These are phyloP conservation scores for Echinochloa phyllopogon DNA, from an alignment of 176 grass and related monocot species.

Conservation along the genomic window DNA sequence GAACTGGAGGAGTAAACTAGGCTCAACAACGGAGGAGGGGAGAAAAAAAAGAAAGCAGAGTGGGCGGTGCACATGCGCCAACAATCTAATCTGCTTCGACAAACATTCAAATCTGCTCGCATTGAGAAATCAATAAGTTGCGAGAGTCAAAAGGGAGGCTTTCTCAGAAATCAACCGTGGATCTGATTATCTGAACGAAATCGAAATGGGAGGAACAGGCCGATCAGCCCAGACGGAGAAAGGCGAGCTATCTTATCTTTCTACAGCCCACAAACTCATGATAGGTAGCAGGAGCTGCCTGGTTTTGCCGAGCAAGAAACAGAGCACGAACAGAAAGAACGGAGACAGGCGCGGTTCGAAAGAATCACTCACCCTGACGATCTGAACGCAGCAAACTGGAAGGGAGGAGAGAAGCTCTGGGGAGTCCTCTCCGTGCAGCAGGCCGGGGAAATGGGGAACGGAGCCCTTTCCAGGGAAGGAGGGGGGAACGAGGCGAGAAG, in stretches of 20 bases:
- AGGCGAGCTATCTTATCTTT: neutral
- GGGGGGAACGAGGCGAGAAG: neutral
- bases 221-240: neutral
- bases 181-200: neutral
- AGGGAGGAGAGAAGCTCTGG: neutral
- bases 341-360: neutral
- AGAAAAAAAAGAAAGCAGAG: neutral
- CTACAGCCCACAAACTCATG: neutral
- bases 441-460: neutral
- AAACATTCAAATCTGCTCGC: neutral
- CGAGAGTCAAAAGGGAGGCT: neutral
- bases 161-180: conserved; percentile 1
- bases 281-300: neutral
- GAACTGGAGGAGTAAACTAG: conserved; percentile 35
- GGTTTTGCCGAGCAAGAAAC: neutral
- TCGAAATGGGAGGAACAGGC: neutral
- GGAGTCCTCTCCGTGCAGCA: neutral
- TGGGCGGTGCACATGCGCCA: conserved; percentile 36
- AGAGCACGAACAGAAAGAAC: neutral
- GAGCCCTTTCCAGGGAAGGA: neutral
- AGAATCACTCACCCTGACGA: conserved; percentile 29
- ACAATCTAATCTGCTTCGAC: conserved; percentile 15
- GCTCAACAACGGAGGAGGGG: neutral
- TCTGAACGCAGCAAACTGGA: neutral
- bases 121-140: neutral